Evolutionary conservation across 441 rosid species (phyloP).

Genomic region (Euphorbia celastroides): DNA sequence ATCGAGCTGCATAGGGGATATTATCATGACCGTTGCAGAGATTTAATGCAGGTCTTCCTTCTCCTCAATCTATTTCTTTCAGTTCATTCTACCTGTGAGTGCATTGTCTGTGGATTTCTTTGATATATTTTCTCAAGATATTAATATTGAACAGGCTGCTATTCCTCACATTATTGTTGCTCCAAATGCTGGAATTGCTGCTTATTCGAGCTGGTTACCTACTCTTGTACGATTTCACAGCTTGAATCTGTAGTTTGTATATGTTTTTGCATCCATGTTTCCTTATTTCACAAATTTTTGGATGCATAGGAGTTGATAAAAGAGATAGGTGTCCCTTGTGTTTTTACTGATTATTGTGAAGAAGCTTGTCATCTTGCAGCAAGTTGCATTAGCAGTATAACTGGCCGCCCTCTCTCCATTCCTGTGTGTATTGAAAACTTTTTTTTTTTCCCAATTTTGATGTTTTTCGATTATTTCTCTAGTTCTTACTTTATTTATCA

Average conservation of each 20-base stretch:
- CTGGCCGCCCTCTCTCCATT: conserved; percentile 43
- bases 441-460: conserved; percentile 13
- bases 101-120: background rate
- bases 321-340: conserved; percentile 55
- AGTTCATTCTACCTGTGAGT: background rate
- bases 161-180: conserved; percentile 67
- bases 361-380: conserved; percentile 91
- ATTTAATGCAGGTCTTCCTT: conserved; percentile 45
- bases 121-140: conserved; percentile 12
- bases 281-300: no score
- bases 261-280: no score
- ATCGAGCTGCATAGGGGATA: conserved; percentile 62
- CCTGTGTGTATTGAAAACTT: conserved; percentile 36
- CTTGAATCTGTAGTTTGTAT: background rate
- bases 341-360: conserved; percentile 92
- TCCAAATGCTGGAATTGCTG: conserved; percentile 86
- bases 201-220: conserved; percentile 80
- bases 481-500: background rate
- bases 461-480: conserved; percentile 1
- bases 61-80: background rate
- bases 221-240: conserved; percentile 51
- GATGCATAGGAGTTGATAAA: conserved; percentile 58
- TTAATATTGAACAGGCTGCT: conserved; percentile 42
- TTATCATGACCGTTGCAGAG: conserved; percentile 63
- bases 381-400: conserved; percentile 45